These are phyloP conservation scores for Guyanaporus albipodus DNA, from an alignment of 768 basidiomycete species.

Conservation along the genomic window DNA sequence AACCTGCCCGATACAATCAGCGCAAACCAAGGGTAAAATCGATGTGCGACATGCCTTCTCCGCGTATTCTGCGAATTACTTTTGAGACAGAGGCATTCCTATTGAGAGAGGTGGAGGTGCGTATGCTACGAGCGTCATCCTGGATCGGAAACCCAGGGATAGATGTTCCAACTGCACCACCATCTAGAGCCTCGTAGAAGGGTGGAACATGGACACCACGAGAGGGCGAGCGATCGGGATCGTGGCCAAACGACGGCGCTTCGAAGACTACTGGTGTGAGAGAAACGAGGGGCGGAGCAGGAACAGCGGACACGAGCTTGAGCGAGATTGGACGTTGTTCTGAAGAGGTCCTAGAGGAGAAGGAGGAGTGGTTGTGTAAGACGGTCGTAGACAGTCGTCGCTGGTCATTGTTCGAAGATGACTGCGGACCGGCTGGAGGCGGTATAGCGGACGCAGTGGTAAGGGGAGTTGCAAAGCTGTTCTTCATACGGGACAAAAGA, in stretches of 20 bases:
- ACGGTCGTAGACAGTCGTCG: conserved; percentile 55
- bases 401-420: conserved; percentile 40
- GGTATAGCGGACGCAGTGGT: conserved; percentile 45
- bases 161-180: conserved; percentile 61
- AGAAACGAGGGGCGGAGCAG: conserved; percentile 81
- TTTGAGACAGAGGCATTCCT: conserved; percentile 84
- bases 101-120: conserved; percentile 67
- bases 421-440: conserved; percentile 27
- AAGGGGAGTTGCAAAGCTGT: conserved; percentile 65
- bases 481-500: conserved; percentile 78
- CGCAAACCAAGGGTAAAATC: conserved; percentile 2
- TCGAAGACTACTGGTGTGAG: conserved; percentile 83
- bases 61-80: conserved; percentile 84
- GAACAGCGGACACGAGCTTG: conserved; percentile 45
- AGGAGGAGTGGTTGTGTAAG: conserved; percentile 42
- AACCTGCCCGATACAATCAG: conserved; percentile 41
- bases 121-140: conserved; percentile 86
- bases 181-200: conserved; percentile 49
- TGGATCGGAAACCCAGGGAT: conserved; percentile 93
- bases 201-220: conserved; percentile 49
- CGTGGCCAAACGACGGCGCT: conserved; percentile 61
- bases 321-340: conserved; percentile 61
- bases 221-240: conserved; percentile 58
- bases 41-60: conserved; percentile 59
- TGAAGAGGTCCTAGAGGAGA: conserved; percentile 43